phyloP scores from a whole-genome alignment of 129 eudicot species.

The Logfia minima region DNA sequence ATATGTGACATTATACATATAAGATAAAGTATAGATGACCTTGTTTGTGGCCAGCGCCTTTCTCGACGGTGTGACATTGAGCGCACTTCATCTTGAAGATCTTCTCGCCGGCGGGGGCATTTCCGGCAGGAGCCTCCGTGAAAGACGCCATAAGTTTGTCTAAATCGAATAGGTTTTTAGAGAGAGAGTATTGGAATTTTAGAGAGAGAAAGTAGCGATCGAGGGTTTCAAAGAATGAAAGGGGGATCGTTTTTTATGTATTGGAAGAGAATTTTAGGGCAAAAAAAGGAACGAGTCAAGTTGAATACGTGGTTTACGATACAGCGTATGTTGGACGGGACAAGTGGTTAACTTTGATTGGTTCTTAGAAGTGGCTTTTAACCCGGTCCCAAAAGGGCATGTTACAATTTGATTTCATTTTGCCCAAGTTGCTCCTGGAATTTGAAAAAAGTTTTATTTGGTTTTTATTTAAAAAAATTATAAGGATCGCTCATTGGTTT shows the following conservation, averaged over 20 bases:
- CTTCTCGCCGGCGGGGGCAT: constrained; percentile 62
- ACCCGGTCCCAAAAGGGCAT: too few species aligned
- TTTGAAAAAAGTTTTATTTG: too few species aligned
- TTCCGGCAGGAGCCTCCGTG: constrained; percentile 86
- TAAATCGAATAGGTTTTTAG: constrained; percentile 17
- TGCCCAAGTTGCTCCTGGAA: too few species aligned
- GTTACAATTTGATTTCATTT: too few species aligned
- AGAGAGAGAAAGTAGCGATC: not conserved
- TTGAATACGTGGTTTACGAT: not conserved
- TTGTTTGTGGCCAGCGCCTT: constrained; percentile 96
- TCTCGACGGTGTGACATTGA: constrained; percentile 90
- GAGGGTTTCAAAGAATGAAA: not conserved
- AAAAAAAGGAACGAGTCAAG: not conserved
- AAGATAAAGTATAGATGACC: constrained; percentile 29
- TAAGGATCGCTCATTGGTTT: too few species aligned
- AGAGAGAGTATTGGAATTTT: not conserved
- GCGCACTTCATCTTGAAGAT: constrained; percentile 96
- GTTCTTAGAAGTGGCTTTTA: not conserved
- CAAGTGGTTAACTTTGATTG: not conserved
- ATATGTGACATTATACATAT: too few species aligned
- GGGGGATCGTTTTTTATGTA: not conserved
- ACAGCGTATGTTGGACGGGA: not conserved
- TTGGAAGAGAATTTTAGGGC: not conserved
- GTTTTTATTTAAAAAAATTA: too few species aligned
- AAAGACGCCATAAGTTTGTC: constrained; percentile 64